Base-by-base conservation (phyloP, 148 eudicot species). In the Silene latifolia region DNA sequence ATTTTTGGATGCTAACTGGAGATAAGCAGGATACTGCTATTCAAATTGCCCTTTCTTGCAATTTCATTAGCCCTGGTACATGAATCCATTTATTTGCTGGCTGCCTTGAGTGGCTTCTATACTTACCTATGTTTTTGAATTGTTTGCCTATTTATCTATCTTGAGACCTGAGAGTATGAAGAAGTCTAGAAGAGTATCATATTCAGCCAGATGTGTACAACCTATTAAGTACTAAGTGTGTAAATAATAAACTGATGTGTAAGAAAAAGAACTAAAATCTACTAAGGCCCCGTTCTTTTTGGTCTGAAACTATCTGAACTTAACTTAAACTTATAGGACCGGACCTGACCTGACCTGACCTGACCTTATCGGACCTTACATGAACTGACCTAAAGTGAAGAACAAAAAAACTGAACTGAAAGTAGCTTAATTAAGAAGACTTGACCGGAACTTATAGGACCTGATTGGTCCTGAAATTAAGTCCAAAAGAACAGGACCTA, bases 1-100 rank as follows among this genome's bases (percentile, higher is more conserved):
- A 92, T 83, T 92, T 92, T 86, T 95, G 98, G 98, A 95, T 95
- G 98, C 83, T 95, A 63, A 95, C 98, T 70, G 98, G 98, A 77
- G 97, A 95, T 88, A 92, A 95, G 86, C 90, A 92, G 82, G 85
- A 79, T 75, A 95, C 98, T 57, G 98, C 98, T 73, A 86, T 95
- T 85, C 97, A 95, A 78, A 95, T 95, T 78, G 98, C 93, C 53
- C 89, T 90, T 76, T 92, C 98, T 62, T 95, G 98, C 86, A 95
- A 95, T 82, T 92, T 95, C 81, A 85, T 92, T 67, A 92, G 89
- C 53, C 98, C 98, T 80, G 98, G 98, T 95, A 74, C 23, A 14
- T 46, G 48, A 20, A 2, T 58, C 27, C 69, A 20, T 67, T 2
- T 7, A 13, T 11, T 71, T 21, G 44, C 44, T 39, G 58, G 13